Conservation (phyloP, 768 basidiomycete species). For the Obba rivulosa region DNA sequence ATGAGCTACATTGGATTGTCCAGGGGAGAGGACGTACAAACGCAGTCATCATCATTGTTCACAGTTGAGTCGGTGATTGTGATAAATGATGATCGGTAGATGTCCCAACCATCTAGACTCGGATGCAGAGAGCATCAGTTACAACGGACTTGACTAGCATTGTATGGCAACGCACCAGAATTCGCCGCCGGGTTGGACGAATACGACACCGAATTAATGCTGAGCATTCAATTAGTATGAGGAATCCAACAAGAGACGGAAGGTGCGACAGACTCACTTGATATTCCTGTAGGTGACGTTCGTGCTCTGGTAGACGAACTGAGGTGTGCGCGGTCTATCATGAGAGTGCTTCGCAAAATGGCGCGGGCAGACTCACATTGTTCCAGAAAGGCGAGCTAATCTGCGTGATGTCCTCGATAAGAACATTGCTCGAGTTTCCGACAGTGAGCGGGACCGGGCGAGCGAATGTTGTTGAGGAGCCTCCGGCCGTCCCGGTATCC, state of each 20-base stretch:
- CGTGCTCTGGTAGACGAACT: constrained; percentile 38
- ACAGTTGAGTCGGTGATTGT: constrained; percentile 33
- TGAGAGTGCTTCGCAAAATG: too few relatives aligned
- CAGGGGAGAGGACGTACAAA: constrained; percentile 21
- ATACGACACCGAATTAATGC: constrained; percentile 30
- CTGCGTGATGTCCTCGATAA: constrained; percentile 33
- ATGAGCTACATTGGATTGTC: too few relatives aligned
- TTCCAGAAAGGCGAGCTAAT: constrained; percentile 37
- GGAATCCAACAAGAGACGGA: not conserved
- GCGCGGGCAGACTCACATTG: constrained; percentile 15
- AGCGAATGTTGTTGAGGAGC: constrained; percentile 37
- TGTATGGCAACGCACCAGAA: constrained; percentile 20
- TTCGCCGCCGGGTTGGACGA: constrained; percentile 29
- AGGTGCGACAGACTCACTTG: constrained; percentile 18
- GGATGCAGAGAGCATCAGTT: not conserved
- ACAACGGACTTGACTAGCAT: too few relatives aligned
- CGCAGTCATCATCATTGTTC: constrained; percentile 38
- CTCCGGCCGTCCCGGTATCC: constrained; percentile 36
- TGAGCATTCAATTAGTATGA: constrained; percentile 5
- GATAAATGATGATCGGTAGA: constrained; percentile 34
- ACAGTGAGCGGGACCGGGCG: constrained; percentile 41
- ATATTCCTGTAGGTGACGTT: constrained; percentile 37
- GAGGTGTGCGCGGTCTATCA: too few relatives aligned
- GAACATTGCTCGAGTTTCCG: constrained; percentile 35
- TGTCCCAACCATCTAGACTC: constrained; percentile 41